phyloP scores from a whole-genome alignment of 139 green algal species.

The Astrephomene gubernaculifera region DNA sequence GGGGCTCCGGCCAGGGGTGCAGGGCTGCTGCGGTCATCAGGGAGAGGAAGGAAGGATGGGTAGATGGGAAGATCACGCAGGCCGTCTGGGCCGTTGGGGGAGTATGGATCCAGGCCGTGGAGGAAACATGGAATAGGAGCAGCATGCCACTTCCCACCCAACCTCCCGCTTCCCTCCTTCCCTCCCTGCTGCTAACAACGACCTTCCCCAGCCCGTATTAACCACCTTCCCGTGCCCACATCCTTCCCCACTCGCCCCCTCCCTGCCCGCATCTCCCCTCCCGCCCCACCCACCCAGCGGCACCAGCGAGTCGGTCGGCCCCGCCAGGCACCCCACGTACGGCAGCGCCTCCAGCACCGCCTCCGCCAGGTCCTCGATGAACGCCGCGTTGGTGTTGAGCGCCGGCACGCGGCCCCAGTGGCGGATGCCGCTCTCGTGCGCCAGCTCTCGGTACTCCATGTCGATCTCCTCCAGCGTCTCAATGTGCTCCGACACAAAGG shows the following conservation, averaged over 20 bases:
- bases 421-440: constrained; percentile 70
- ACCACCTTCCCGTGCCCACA: no score
- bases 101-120: no score
- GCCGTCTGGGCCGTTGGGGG: no score
- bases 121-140: no score
- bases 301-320: constrained; percentile 74
- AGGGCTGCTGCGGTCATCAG: no score
- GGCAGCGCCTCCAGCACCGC: constrained; percentile 92
- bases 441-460: constrained; percentile 95
- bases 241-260: background rate
- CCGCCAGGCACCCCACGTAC: constrained; percentile 85
- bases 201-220: no score
- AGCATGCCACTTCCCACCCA: no score
- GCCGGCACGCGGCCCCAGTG: constrained; percentile 97
- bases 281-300: constrained; percentile 68
- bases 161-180: no score
- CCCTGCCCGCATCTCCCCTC: background rate
- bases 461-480: constrained; percentile 99
- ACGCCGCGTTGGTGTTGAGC: constrained; percentile 91
- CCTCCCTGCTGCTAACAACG: no score
- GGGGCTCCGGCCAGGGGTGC: background rate
- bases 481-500: constrained; percentile 99
- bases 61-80: no score
- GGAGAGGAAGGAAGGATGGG: no score
- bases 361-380: constrained; percentile 98